Base-by-base conservation (phyloP, 2,329 filamentous ascomycete genomes). In the Alternaria sp. region DNA sequence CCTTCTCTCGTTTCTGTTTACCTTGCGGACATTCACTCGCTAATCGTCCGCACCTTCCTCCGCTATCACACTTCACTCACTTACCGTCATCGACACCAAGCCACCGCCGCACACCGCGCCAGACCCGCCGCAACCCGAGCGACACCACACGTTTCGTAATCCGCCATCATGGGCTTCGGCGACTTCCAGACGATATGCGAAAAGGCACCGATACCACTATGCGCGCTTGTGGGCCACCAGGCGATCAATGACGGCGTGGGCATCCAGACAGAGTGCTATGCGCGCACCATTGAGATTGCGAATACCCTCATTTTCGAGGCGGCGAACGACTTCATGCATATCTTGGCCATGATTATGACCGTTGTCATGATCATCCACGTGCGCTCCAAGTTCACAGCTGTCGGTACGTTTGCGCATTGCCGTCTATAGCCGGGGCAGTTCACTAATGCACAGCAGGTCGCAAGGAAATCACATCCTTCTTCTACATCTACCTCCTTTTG, bases 291-390 rank as follows among this genome's bases (percentile, higher is more conserved):
- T 80, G 94, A 97, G 81, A 82, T 98, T 70, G 96, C 94, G 71
- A 99, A 99, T 83, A 99, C 96, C 44, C 95, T 98, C 83, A 99
- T 99, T 77, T 99, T 99, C 80, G 90, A 98, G 82, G 93, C 90
- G 77, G 96, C 94, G 26, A 90, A 93, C 21, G 93, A 92, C 66
- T 93, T 95, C 77, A 92, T 96, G 83, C 96, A 99, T 81, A 98
- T 99, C 70, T 84, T 91, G 61, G 93, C 95, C 13, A 85, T 99
- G 63, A 84, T 90, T 72, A 97, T 99, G 95, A 96, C 93, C 5
- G 91, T 95, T 9, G 91, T 97, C 75, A 99, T 99, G 96, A 93
- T 99, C 66, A 86, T 99, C 68, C 96, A 99, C 81, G 92, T 99
- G 67, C 89, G 96, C 73, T 95, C 93, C 74, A 99, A 99, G 83